A percentile compares a stretch with the other conserved stretches of the same genome.
Evolutionary conservation across 352 stramenopile genomes (phyloP).

Genomic region (Saprolegnia parasitica): DNA sequence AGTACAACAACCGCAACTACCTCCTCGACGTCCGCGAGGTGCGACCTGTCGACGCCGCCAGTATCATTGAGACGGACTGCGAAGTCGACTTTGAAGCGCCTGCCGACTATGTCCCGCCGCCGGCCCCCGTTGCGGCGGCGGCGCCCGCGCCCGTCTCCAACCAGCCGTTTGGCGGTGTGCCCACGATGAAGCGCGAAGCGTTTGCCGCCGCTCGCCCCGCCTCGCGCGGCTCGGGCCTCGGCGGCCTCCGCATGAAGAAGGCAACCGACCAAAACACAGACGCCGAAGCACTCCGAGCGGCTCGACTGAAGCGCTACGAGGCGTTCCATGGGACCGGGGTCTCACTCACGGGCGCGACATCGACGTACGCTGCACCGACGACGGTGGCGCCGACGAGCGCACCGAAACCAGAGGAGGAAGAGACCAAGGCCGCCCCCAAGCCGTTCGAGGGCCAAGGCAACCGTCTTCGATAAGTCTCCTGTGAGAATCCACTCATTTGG

Average conservation of each 20-base stretch:
- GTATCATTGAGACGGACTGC: slow-evolving; percentile 99
- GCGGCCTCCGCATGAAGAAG: slow-evolving; percentile 73
- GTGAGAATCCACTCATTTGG: too few species aligned
- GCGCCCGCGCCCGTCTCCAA: slow-evolving; percentile 28
- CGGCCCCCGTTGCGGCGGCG: slow-evolving; percentile 33
- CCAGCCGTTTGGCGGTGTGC: slow-evolving; percentile 40
- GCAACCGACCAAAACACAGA: slow-evolving; percentile 50
- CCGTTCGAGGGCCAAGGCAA: slow-evolving; percentile 68
- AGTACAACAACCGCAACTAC: slow-evolving; percentile 99
- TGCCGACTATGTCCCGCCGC: slow-evolving; percentile 62
- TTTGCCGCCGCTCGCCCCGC: slow-evolving; percentile 37
- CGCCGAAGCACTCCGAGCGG: slow-evolving; percentile 55
- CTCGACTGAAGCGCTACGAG: slow-evolving; percentile 74
- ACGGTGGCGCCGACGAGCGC: neutral
- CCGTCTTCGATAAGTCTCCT: slow-evolving; percentile 41
- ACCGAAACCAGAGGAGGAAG: slow-evolving; percentile 33
- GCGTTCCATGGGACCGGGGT: slow-evolving; percentile 77
- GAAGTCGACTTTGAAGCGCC: slow-evolving; percentile 99
- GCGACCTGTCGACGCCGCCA: slow-evolving; percentile 91
- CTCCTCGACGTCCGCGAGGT: slow-evolving; percentile 98
- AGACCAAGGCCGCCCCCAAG: slow-evolving; percentile 35
- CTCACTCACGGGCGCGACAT: slow-evolving; percentile 57
- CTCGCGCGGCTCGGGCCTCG: slow-evolving; percentile 33
- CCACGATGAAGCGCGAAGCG: slow-evolving; percentile 55
- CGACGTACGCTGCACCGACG: slow-evolving; percentile 30